Conservation (phyloP, 768 basidiomycete species). For the Chiua virens region DNA sequence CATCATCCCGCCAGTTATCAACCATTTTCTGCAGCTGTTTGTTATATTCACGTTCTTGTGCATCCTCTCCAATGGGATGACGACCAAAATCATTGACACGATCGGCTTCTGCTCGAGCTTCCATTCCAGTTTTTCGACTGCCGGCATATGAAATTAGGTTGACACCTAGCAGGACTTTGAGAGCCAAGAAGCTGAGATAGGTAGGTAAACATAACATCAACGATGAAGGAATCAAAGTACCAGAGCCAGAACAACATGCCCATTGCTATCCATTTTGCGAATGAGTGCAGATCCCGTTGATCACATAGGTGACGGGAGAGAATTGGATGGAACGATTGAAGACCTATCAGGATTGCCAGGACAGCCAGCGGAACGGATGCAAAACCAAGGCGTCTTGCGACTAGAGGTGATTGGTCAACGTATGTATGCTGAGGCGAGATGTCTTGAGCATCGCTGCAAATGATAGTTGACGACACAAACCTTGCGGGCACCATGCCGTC, state of each 20-base stretch:
- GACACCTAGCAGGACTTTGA: slow-evolving; percentile 93
- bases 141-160: slow-evolving; percentile 85
- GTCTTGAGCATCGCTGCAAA: slow-evolving; percentile 4
- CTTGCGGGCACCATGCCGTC: slow-evolving; percentile 68
- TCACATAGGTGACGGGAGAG: slow-evolving; percentile 44
- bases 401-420: slow-evolving; percentile 93
- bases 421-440: slow-evolving; percentile 64
- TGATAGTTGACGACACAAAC: slow-evolving; percentile 33
- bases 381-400: slow-evolving; percentile 92
- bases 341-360: slow-evolving; percentile 72
- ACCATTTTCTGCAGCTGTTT: slow-evolving; percentile 73
- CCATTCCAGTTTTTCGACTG: slow-evolving; percentile 72
- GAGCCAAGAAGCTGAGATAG: slow-evolving; percentile 64
- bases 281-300: slow-evolving; percentile 43
- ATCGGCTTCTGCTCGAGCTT: slow-evolving; percentile 71
- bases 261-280: slow-evolving; percentile 63
- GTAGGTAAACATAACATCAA: neutral
- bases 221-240: slow-evolving; percentile 47
- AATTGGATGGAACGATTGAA: slow-evolving; percentile 65
- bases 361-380: slow-evolving; percentile 90
- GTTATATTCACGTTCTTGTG: slow-evolving; percentile 87
- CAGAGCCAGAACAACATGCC: slow-evolving; percentile 80
- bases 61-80: slow-evolving; percentile 88
- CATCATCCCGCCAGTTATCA: slow-evolving; percentile 69
- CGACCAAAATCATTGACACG: slow-evolving; percentile 83